Evolutionary conservation across 768 basidiomycete species (phyloP).

Genomic region (Xerocomus spinulosus): DNA sequence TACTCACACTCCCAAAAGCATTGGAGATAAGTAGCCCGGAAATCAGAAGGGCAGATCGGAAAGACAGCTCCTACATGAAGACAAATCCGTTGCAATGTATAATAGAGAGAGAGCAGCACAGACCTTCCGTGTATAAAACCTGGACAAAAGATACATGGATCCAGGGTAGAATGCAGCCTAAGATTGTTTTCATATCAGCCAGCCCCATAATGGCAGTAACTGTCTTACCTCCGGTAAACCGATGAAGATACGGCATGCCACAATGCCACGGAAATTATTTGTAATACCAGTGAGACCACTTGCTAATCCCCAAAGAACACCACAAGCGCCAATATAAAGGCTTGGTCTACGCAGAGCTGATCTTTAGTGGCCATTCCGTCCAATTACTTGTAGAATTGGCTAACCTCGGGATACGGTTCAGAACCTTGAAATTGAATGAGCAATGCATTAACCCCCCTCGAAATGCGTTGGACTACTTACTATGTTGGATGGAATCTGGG

Average conservation of each 20-base stretch:
- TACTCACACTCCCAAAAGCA: slow-evolving; percentile 61
- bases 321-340: slow-evolving; percentile 56
- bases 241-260: slow-evolving; percentile 56
- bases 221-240: slow-evolving; percentile 52
- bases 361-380: too few species aligned
- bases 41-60: slow-evolving; percentile 58
- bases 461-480: neutral
- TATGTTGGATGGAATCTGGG: slow-evolving; percentile 39
- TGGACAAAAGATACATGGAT: slow-evolving; percentile 34
- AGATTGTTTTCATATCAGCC: neutral
- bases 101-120: neutral
- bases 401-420: slow-evolving; percentile 52
- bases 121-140: slow-evolving; percentile 24
- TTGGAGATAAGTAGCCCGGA: slow-evolving; percentile 56
- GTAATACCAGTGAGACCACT: slow-evolving; percentile 61
- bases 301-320: slow-evolving; percentile 59
- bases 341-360: slow-evolving; percentile 43
- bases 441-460: neutral
- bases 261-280: slow-evolving; percentile 50
- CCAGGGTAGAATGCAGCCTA: slow-evolving; percentile 65
- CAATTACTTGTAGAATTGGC: neutral
- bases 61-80: slow-evolving; percentile 50
- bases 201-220: neutral
- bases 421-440: slow-evolving; percentile 33
- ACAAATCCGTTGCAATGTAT: neutral